Percentiles rank a stretch among this genome's conserved stretches.
phyloP scores from a whole-genome alignment of 352 stramenopile species.

The Phytopythium montanum region DNA sequence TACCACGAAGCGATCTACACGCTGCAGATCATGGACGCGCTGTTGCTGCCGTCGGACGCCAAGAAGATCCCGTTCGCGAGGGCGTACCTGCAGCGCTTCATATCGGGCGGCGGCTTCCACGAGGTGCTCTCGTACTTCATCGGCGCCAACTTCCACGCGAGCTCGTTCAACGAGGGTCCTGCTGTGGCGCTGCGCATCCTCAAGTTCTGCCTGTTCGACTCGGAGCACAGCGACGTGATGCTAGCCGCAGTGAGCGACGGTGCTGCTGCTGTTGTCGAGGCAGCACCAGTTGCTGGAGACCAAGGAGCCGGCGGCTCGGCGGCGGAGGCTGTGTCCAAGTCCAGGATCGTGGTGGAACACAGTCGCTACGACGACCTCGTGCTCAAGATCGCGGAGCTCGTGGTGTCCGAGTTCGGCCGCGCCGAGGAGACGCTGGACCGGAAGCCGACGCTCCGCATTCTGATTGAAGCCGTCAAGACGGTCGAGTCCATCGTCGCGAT shows the following conservation, averaged over 20 bases:
- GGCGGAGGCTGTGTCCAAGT: constrained; percentile 10
- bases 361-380: constrained; percentile 68
- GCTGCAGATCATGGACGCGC: constrained; percentile 83
- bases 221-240: constrained; percentile 49
- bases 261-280: background rate
- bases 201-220: constrained; percentile 82
- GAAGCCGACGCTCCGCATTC: constrained; percentile 62
- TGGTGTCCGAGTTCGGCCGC: constrained; percentile 65
- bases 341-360: constrained; percentile 53
- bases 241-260: constrained; percentile 17
- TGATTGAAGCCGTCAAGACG: constrained; percentile 83
- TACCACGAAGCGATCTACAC: constrained; percentile 85
- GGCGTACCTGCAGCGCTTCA: constrained; percentile 68
- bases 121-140: constrained; percentile 86
- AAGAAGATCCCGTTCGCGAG: constrained; percentile 54
- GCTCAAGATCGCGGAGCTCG: constrained; percentile 71
- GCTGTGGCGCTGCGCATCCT: constrained; percentile 80
- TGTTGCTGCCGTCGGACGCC: constrained; percentile 68
- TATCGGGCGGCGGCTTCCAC: constrained; percentile 72
- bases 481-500: constrained; percentile 78
- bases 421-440: constrained; percentile 30
- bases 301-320: background rate
- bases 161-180: constrained; percentile 80
- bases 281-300: constrained; percentile 5
- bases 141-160: constrained; percentile 56